Percentiles rank a stretch among this genome's conserved stretches.
phyloP scores from a whole-genome alignment of 148 eudicot species.

The Vaccinium corymbosum region DNA sequence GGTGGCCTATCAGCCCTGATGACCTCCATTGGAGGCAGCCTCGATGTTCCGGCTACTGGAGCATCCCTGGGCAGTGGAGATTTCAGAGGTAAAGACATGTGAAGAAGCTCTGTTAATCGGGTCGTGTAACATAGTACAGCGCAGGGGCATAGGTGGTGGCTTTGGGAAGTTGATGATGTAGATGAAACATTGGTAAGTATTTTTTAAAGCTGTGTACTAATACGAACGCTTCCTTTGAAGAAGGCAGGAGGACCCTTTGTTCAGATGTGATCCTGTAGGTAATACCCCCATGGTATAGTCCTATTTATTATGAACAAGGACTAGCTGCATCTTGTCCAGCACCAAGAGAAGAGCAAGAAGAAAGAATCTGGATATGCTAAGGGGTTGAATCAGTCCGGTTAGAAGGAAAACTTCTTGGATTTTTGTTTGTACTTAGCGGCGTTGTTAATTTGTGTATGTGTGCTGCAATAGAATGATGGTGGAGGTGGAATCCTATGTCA shows the following conservation, averaged over 20 bases:
- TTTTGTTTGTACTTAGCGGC: neutral
- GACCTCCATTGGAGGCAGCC: conserved; percentile 63
- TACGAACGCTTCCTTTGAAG: neutral
- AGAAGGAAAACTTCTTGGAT: neutral
- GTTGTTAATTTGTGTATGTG: neutral
- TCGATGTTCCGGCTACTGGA: conserved; percentile 45
- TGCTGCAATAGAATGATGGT: neutral
- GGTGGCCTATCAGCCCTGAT: conserved; percentile 62
- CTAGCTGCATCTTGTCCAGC: too few relatives aligned
- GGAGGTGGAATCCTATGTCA: neutral
- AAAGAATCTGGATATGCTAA: neutral
- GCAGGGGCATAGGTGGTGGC: neutral
- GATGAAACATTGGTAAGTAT: neutral
- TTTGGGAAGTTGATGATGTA: neutral
- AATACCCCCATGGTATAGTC: neutral
- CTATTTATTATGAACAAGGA: neutral
- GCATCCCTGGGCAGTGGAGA: conserved; percentile 49
- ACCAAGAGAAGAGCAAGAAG: neutral
- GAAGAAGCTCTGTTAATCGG: conserved; percentile 32
- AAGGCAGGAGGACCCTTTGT: neutral
- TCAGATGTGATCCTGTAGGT: too few relatives aligned
- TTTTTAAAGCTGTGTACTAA: neutral
- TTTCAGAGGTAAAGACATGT: conserved; percentile 49
- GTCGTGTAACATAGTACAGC: neutral
- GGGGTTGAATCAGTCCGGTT: neutral